Conservation (phyloP, 2,329 filamentous ascomycete genomes). For the Trichoderma sp. region DNA sequence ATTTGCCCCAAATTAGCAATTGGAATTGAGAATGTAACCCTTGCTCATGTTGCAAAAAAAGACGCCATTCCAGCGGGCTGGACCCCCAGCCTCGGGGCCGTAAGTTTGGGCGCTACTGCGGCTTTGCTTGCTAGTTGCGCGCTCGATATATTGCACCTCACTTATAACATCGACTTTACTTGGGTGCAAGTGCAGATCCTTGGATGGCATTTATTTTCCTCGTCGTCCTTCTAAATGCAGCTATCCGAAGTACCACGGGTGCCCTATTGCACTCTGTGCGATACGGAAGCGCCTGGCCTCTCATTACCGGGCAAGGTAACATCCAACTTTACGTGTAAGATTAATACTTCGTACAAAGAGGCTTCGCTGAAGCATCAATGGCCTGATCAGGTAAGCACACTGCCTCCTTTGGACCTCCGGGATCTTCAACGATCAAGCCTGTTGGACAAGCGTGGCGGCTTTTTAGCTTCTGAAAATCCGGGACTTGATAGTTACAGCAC, state of each 20-base stretch:
- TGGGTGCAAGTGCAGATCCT: neutral
- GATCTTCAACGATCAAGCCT: neutral
- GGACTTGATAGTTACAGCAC: neutral
- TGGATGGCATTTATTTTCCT: neutral
- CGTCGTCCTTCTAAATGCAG: neutral
- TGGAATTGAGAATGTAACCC: neutral
- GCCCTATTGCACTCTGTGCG: neutral
- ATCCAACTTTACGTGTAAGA: neutral
- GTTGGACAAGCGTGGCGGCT: neutral
- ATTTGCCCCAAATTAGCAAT: neutral
- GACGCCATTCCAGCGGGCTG: neutral
- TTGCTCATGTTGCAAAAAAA: neutral
- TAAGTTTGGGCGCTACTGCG: neutral
- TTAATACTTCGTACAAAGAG: neutral
- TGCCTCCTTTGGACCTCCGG: neutral
- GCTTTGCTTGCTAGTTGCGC: neutral
- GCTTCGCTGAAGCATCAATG: neutral
- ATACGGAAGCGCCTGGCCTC: neutral
- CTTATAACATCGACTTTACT: neutral
- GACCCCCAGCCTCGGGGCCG: neutral
- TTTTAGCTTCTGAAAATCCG: neutral
- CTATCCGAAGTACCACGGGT: neutral
- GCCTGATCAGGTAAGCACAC: neutral
- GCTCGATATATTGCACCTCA: neutral
- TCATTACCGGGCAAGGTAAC: neutral